These are phyloP conservation scores for Thelephora terrestris DNA, from an alignment of 1,284 basidiomycete species.

Conservation along the genomic window DNA sequence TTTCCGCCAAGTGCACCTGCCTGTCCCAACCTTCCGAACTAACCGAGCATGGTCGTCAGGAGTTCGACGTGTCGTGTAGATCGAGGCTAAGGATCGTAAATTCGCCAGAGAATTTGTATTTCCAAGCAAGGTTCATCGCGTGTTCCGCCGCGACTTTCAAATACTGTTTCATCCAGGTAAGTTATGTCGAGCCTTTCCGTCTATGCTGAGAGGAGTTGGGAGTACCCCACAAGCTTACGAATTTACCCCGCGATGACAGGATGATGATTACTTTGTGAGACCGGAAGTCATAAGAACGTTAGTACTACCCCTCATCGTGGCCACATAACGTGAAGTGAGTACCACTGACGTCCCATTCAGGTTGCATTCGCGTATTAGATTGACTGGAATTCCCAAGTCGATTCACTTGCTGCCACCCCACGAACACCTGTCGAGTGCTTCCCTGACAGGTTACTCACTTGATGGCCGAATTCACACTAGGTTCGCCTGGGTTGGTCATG, in stretches of 20 bases:
- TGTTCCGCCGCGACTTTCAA: conserved; percentile 41
- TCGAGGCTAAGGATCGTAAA: conserved; percentile 43
- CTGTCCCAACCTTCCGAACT: too few relatives aligned
- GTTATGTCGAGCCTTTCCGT: conserved; percentile 3
- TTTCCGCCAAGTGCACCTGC: too few relatives aligned
- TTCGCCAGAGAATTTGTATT: conserved; percentile 47
- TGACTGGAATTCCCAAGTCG: conserved; percentile 18
- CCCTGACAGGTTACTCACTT: conserved; percentile 26
- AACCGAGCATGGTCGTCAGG: neutral
- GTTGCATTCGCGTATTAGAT: conserved; percentile 30
- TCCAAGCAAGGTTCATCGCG: conserved; percentile 55
- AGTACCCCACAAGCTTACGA: conserved; percentile 1
- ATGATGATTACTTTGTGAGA: conserved; percentile 56
- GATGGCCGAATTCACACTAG: conserved; percentile 36
- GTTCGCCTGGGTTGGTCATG: conserved; percentile 61
- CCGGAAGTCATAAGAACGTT: conserved; percentile 41
- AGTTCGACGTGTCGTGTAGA: neutral
- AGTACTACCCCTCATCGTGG: neutral
- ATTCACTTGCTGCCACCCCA: conserved; percentile 53
- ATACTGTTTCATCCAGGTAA: conserved; percentile 56
- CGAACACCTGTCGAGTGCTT: conserved; percentile 44
- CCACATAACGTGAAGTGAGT: neutral
- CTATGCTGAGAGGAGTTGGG: neutral
- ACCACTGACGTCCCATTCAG: neutral
- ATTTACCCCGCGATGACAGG: conserved; percentile 26